These are phyloP conservation scores for Nakataea oryzae DNA, from an alignment of 2,329 filamentous ascomycete species.

Conservation along the genomic window DNA sequence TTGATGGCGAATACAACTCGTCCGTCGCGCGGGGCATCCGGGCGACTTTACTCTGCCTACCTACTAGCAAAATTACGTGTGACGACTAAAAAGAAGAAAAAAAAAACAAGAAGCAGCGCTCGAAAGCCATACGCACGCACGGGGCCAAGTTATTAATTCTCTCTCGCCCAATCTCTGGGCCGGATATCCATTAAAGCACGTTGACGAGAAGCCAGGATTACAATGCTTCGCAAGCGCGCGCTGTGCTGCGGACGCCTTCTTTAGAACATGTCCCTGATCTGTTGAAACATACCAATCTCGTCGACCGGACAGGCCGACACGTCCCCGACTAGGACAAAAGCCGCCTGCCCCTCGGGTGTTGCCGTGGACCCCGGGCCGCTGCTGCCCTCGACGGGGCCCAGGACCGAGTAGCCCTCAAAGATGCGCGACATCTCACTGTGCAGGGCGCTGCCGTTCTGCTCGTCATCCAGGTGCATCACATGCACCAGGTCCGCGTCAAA, in stretches of 20 bases:
- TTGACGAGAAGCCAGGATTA: too few species aligned
- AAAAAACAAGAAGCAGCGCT: too few species aligned
- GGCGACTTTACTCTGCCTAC: too few species aligned
- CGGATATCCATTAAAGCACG: too few species aligned
- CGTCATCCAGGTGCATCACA: constrained; percentile 9
- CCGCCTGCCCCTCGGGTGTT: not conserved
- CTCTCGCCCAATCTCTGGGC: too few species aligned
- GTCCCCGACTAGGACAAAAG: not conserved
- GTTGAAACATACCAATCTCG: not conserved
- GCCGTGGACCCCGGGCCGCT: not conserved
- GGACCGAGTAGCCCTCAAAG: constrained; percentile 26
- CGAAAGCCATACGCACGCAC: too few species aligned
- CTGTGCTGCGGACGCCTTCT: not conserved
- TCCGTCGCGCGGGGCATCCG: too few species aligned
- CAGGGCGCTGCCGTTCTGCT: constrained; percentile 35
- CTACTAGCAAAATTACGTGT: too few species aligned
- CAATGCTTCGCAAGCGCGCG: too few species aligned
- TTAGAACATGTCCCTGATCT: not conserved
- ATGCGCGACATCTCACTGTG: constrained; percentile 43
- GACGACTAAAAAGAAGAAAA: too few species aligned
- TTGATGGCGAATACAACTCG: too few species aligned
- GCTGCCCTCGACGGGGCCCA: constrained; percentile 3
- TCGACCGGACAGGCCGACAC: not conserved
- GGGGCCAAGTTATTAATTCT: too few species aligned
- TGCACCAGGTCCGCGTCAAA: not conserved